Conservation (phyloP, 2,329 filamentous ascomycete genomes). For the Cordyceps cicadae region DNA sequence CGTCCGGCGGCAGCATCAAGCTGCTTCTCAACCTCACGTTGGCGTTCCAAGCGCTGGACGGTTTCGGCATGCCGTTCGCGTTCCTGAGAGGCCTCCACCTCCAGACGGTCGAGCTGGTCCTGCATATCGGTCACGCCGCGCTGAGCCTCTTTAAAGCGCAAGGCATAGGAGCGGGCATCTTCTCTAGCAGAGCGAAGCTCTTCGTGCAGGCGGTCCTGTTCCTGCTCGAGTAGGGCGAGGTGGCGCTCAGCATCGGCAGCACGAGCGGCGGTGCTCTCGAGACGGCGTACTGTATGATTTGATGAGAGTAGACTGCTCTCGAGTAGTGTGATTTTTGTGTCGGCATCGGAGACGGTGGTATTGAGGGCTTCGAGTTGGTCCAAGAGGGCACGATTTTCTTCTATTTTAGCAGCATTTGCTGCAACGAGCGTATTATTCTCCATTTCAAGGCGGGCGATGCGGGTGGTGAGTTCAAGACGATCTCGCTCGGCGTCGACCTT, state of each 20-base stretch:
- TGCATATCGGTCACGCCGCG: conserved; percentile 69
- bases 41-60: conserved; percentile 72
- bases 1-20: conserved; percentile 70
- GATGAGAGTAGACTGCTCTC: conserved; percentile 70
- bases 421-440: conserved; percentile 67
- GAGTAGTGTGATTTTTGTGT: conserved; percentile 68
- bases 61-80: conserved; percentile 74
- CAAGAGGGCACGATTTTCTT: conserved; percentile 74
- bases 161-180: conserved; percentile 69
- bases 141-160: conserved; percentile 81
- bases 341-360: conserved; percentile 67
- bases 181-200: conserved; percentile 59
- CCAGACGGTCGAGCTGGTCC: conserved; percentile 81
- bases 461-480: conserved; percentile 60
- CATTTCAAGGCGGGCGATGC: conserved; percentile 67
- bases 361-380: conserved; percentile 83
- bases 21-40: conserved; percentile 74
- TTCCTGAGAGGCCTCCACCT: conserved; percentile 73
- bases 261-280: conserved; percentile 65
- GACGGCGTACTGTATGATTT: conserved; percentile 64
- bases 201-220: conserved; percentile 66
- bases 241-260: conserved; percentile 76
- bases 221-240: conserved; percentile 67
- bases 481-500: conserved; percentile 88
- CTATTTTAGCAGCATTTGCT: conserved; percentile 67